Percentiles rank a stretch among this genome's conserved stretches.
Conservation (phyloP, 225 moss, liverwort and hornwort species). For the Bryoerythrophyllum caledonicum region DNA sequence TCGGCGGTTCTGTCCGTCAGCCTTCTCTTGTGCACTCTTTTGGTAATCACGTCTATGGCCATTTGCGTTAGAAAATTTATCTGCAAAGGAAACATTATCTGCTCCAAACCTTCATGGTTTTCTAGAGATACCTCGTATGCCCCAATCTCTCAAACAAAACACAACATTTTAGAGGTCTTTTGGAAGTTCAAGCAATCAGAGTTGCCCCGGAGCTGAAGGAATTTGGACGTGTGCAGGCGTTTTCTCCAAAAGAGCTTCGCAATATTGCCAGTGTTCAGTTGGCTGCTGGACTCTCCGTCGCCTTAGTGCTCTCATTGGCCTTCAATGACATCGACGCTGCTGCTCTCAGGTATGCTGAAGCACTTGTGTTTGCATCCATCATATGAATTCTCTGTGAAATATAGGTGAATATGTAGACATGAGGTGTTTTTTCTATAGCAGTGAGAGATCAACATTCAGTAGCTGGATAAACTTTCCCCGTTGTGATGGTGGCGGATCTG, state of each 20-base stretch:
- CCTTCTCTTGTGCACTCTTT: conserved; percentile 79
- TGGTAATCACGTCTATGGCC: conserved; percentile 40
- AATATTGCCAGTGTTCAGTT: conserved; percentile 76
- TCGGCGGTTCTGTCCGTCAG: conserved; percentile 87
- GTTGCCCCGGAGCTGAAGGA: conserved; percentile 14
- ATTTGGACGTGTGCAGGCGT: conserved; percentile 53
- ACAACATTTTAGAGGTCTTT: conserved; percentile 5
- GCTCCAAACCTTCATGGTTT: no score
- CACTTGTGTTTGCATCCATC: background rate
- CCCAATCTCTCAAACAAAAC: no score
- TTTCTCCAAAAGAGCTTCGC: conserved; percentile 63
- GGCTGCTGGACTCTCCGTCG: conserved; percentile 60
- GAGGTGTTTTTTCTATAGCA: background rate
- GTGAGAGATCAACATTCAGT: conserved; percentile 8
- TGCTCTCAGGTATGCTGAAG: conserved; percentile 45
- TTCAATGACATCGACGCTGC: conserved; percentile 62
- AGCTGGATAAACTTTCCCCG: no score
- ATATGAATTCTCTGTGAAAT: background rate
- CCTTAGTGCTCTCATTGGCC: conserved; percentile 67
- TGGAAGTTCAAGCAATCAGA: background rate
- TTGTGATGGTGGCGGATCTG: no score
- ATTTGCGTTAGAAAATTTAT: no score
- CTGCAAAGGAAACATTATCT: no score
- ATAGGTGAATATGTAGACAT: background rate
- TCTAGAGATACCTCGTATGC: no score